A percentile compares a stretch with the other conserved stretches of the same genome.
These are phyloP conservation scores for Spencermartinsiella europaea DNA, from an alignment of 805 yeast genomes.

Conservation along the genomic window DNA sequence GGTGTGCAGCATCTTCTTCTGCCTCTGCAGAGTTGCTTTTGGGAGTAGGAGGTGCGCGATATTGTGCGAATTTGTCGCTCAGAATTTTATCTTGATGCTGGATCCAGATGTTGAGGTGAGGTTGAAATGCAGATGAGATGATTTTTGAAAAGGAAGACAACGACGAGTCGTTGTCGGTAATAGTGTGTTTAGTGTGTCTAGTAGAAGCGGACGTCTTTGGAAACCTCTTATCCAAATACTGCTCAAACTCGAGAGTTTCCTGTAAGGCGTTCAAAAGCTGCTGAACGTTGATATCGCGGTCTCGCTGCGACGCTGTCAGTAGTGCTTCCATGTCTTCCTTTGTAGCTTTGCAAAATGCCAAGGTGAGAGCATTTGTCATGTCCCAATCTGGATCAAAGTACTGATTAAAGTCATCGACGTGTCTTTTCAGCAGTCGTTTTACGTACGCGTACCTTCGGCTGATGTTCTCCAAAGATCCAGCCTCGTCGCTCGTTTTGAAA, in stretches of 20 bases:
- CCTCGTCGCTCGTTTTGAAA: slow-evolving; percentile 80
- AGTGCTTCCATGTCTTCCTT: slow-evolving; percentile 57
- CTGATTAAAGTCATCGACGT: slow-evolving; percentile 45
- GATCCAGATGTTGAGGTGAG: slow-evolving; percentile 81
- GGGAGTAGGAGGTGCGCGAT: slow-evolving; percentile 38
- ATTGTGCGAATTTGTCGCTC: slow-evolving; percentile 57
- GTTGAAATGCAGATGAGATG: slow-evolving; percentile 72
- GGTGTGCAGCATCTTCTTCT: slow-evolving; percentile 42
- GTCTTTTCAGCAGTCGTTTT: slow-evolving; percentile 58
- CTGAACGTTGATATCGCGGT: slow-evolving; percentile 47
- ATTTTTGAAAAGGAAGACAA: slow-evolving; percentile 32
- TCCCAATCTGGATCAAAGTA: slow-evolving; percentile 72
- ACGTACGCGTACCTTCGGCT: slow-evolving; percentile 77
- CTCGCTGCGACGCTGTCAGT: slow-evolving; percentile 26
- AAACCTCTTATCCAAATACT: slow-evolving; percentile 59
- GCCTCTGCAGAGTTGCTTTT: slow-evolving; percentile 37
- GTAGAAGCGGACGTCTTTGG: slow-evolving; percentile 12
- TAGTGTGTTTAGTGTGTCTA: slow-evolving; percentile 7
- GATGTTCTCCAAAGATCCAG: slow-evolving; percentile 87
- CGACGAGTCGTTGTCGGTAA: slow-evolving; percentile 2
- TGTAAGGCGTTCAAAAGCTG: slow-evolving; percentile 63
- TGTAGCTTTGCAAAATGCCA: slow-evolving; percentile 63
- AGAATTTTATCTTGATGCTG: slow-evolving; percentile 70
- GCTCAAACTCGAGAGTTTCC: slow-evolving; percentile 80
- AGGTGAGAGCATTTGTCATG: slow-evolving; percentile 56